These are phyloP conservation scores for Arthrobotrys sinensis DNA, from an alignment of 2,329 filamentous ascomycete species.

Conservation along the genomic window DNA sequence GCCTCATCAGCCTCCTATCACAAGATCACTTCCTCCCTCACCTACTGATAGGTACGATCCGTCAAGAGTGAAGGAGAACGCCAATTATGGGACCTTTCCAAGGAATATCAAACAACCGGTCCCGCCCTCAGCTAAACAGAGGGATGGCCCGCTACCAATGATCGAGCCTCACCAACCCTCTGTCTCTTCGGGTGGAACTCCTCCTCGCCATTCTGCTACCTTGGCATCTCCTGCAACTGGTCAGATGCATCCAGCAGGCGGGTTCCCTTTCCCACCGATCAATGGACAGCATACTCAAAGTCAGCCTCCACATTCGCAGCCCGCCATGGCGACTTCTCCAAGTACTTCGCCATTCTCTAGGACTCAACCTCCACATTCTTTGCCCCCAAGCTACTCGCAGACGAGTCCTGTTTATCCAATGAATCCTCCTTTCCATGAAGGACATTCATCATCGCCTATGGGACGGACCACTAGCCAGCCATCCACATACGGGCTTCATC, in stretches of 20 bases:
- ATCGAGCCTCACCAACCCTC: slow-evolving; percentile 53
- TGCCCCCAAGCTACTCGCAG: slow-evolving; percentile 46
- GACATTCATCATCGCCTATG: slow-evolving; percentile 53
- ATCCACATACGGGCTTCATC: slow-evolving; percentile 35
- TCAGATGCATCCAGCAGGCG: slow-evolving; percentile 40
- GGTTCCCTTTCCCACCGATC: slow-evolving; percentile 56
- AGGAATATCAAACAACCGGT: slow-evolving; percentile 59
- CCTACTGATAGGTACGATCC: slow-evolving; percentile 58
- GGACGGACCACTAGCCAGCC: slow-evolving; percentile 41
- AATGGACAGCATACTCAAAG: slow-evolving; percentile 44
- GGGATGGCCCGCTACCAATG: slow-evolving; percentile 58
- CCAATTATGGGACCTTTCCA: slow-evolving; percentile 32
- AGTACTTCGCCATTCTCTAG: slow-evolving; percentile 54
- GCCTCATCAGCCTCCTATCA: slow-evolving; percentile 58
- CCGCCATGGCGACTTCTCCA: slow-evolving; percentile 43
- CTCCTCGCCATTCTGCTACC: slow-evolving; percentile 39
- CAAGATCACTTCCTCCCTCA: slow-evolving; percentile 58
- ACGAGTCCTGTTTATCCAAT: slow-evolving; percentile 57
- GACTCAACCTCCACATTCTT: slow-evolving; percentile 27
- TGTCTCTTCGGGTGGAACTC: slow-evolving; percentile 40
- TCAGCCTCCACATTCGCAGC: slow-evolving; percentile 37
- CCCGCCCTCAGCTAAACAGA: slow-evolving; percentile 51
- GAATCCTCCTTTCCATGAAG: slow-evolving; percentile 55
- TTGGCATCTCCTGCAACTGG: slow-evolving; percentile 42
- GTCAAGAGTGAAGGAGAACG: slow-evolving; percentile 38